phyloP scores from a whole-genome alignment of 768 basidiomycete genomes.

The Mycena rebaudengoi region DNA sequence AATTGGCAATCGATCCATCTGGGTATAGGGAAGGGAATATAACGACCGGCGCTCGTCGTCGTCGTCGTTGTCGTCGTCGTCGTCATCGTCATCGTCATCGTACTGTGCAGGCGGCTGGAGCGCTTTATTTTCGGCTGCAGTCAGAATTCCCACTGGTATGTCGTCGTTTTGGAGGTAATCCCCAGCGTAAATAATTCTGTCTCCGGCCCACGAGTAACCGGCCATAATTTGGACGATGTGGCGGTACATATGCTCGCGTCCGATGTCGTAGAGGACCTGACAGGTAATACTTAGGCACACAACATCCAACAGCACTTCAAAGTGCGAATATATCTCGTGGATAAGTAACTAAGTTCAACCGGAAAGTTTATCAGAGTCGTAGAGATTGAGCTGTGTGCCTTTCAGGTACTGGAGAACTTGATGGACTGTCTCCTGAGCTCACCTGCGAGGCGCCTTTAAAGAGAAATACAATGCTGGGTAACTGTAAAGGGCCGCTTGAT shows the following conservation, averaged over 20 bases:
- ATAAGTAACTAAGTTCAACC: neutral
- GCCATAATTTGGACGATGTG: neutral
- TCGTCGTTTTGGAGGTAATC: slow-evolving; percentile 17
- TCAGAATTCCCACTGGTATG: slow-evolving; percentile 11
- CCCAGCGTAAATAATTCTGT: slow-evolving; percentile 30
- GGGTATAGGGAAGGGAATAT: neutral
- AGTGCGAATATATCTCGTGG: neutral
- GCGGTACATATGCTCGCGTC: neutral
- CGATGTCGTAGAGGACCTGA: slow-evolving; percentile 1
- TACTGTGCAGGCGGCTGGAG: too few relatives aligned
- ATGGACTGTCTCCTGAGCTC: too few relatives aligned
- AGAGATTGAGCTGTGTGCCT: too few relatives aligned
- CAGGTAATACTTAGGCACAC: neutral
- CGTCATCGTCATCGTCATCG: neutral
- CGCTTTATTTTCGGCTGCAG: neutral
- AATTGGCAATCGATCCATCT: neutral
- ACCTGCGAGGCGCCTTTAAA: too few relatives aligned
- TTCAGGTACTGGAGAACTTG: too few relatives aligned
- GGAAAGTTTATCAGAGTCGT: neutral
- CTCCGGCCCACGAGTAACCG: slow-evolving; percentile 24
- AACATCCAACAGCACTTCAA: neutral
- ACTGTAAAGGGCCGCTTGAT: too few relatives aligned
- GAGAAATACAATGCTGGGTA: too few relatives aligned
- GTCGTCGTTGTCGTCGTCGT: neutral
- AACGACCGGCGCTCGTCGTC: neutral